These are phyloP conservation scores for Pleurozium schreberi DNA, from an alignment of 225 moss, liverwort and hornwort species.

Conservation along the genomic window DNA sequence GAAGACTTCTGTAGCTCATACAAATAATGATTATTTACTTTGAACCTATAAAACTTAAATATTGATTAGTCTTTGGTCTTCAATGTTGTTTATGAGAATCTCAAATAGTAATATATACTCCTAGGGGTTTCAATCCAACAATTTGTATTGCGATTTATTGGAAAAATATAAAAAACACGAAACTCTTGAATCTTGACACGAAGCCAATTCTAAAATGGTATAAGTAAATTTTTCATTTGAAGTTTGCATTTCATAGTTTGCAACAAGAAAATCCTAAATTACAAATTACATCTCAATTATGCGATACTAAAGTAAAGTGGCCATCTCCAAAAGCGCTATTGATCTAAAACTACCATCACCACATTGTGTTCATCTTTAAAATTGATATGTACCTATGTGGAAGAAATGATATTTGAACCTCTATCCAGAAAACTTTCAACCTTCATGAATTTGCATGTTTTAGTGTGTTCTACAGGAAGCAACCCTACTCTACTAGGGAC, in stretches of 20 bases:
- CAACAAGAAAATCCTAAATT: neutral
- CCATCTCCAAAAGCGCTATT: fast-evolving
- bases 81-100: neutral
- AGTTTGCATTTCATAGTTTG: neutral
- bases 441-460: neutral
- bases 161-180: neutral
- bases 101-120: neutral
- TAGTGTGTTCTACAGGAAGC: neutral
- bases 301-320: neutral
- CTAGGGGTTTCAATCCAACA: neutral
- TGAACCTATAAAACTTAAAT: neutral
- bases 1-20: neutral
- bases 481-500: fast-evolving
- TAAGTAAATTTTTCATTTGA: neutral
- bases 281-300: neutral
- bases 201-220: neutral
- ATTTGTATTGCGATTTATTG: neutral
- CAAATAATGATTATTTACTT: neutral
- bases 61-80: neutral
- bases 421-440: neutral
- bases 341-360: neutral
- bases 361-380: neutral
- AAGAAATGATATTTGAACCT: neutral
- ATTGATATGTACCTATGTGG: neutral
- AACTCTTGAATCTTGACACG: neutral